phyloP scores from a whole-genome alignment of 2,329 filamentous ascomycete species.

The Graphilbum ipis-grandicollis region DNA sequence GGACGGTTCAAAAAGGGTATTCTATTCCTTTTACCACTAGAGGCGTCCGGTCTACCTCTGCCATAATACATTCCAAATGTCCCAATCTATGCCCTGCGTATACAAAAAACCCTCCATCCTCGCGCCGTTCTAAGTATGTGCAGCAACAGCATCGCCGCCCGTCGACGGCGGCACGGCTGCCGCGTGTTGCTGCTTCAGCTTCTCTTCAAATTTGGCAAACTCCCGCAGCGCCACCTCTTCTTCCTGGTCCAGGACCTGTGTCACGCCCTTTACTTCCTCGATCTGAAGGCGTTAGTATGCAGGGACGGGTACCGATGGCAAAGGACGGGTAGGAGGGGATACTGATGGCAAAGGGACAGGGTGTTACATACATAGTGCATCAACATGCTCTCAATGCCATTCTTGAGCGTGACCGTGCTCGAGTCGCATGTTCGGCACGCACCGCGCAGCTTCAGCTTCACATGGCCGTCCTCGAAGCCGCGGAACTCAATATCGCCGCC shows the following conservation, averaged over 20 bases:
- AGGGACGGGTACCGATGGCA: background rate
- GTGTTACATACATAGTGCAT: slow-evolving; percentile 69
- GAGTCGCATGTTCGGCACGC: slow-evolving; percentile 94
- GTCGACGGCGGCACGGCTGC: slow-evolving; percentile 19
- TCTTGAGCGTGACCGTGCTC: slow-evolving; percentile 91
- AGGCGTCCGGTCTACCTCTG: too few species aligned
- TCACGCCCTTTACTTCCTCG: slow-evolving; percentile 84
- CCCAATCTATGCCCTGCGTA: too few species aligned
- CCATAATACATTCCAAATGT: too few species aligned
- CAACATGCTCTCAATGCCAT: slow-evolving; percentile 95
- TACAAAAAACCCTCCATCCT: too few species aligned
- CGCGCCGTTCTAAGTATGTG: too few species aligned
- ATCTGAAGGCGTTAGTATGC: slow-evolving; percentile 38
- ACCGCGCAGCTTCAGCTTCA: slow-evolving; percentile 73
- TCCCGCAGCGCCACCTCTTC: slow-evolving; percentile 76
- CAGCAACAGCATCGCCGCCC: slow-evolving; percentile 15
- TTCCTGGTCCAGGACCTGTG: slow-evolving; percentile 80
- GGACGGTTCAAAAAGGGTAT: too few species aligned
- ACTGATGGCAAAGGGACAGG: background rate
- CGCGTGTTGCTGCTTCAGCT: slow-evolving; percentile 37
- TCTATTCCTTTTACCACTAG: too few species aligned
- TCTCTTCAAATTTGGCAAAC: slow-evolving; percentile 93
- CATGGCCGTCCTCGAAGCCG: slow-evolving; percentile 73
- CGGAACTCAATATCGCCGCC: slow-evolving; percentile 93
- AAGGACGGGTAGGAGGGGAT: background rate